These are phyloP conservation scores for Friedmanniomyces endolithicus DNA, from an alignment of 495 filamentous ascomycete genomes.

Conservation along the genomic window DNA sequence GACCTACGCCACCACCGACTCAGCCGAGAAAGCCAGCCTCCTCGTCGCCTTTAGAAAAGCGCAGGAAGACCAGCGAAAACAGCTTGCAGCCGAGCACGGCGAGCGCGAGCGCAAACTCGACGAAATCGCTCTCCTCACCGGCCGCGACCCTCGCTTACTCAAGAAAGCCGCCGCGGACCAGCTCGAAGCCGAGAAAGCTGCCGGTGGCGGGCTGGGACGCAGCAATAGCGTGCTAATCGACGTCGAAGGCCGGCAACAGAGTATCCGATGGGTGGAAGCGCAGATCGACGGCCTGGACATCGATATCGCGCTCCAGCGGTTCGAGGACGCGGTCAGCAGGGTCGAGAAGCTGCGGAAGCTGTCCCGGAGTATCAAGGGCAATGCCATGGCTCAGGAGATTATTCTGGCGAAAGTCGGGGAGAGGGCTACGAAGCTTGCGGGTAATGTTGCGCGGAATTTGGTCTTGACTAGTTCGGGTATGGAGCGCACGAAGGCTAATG, in stretches of 20 bases:
- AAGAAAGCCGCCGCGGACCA: constrained; percentile 44
- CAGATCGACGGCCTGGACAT: constrained; percentile 96
- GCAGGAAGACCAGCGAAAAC: constrained; percentile 77
- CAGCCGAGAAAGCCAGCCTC: constrained; percentile 62
- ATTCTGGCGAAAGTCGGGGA: constrained; percentile 83
- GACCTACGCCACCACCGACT: constrained; percentile 73
- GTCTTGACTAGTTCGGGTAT: constrained; percentile 59
- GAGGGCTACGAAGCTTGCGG: constrained; percentile 65
- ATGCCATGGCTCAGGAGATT: constrained; percentile 72
- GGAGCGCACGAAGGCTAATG: constrained; percentile 57
- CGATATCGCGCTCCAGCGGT: constrained; percentile 80
- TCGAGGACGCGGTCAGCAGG: constrained; percentile 67
- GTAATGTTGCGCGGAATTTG: constrained; percentile 58
- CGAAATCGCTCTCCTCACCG: constrained; percentile 11
- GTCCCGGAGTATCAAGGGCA: constrained; percentile 67
- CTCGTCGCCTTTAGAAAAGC: constrained; percentile 83
- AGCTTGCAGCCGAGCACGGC: constrained; percentile 68
- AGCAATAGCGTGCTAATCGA: constrained; percentile 72
- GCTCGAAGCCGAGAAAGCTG: background rate
- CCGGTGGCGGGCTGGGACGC: constrained; percentile 52
- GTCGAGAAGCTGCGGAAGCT: constrained; percentile 75
- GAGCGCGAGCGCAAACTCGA: constrained; percentile 51
- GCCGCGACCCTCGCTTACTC: constrained; percentile 47
- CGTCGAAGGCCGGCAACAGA: constrained; percentile 91
- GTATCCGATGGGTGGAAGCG: constrained; percentile 84